Conservation (phyloP, 2,329 filamentous ascomycete species). For the Monosporascus sp. region DNA sequence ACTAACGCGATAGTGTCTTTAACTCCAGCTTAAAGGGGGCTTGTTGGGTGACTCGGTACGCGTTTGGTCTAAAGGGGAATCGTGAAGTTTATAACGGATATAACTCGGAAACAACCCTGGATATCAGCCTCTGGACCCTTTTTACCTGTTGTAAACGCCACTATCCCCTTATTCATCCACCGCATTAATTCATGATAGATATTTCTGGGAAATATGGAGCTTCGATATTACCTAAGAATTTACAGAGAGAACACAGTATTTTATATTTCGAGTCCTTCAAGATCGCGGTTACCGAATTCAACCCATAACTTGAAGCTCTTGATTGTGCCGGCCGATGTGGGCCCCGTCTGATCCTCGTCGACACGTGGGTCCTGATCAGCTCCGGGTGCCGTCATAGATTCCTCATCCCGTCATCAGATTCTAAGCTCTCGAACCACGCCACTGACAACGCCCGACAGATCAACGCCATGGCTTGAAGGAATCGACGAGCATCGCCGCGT, state of each 20-base stretch:
- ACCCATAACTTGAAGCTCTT: not conserved
- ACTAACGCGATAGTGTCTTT: too few species aligned
- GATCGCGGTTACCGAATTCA: too few species aligned
- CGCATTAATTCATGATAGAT: not conserved
- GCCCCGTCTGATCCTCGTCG: not conserved
- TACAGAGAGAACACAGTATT: too few species aligned
- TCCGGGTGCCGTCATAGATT: not conserved
- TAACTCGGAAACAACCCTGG: too few species aligned
- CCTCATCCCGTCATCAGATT: not conserved
- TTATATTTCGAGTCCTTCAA: too few species aligned
- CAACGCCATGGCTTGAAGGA: not conserved
- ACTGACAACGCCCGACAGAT: not conserved
- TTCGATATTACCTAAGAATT: not conserved
- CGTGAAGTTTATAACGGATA: too few species aligned
- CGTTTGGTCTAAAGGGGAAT: too few species aligned
- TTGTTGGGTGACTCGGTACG: too few species aligned
- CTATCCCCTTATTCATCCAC: too few species aligned
- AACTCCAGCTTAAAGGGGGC: too few species aligned
- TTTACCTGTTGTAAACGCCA: too few species aligned
- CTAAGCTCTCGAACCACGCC: not conserved
- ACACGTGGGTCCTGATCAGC: not conserved
- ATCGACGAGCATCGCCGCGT: not conserved
- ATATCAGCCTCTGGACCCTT: too few species aligned
- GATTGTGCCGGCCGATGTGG: not conserved
- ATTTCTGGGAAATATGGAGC: not conserved